Conservation (phyloP, 306 rosid species). For the Medicago lupulina region DNA sequence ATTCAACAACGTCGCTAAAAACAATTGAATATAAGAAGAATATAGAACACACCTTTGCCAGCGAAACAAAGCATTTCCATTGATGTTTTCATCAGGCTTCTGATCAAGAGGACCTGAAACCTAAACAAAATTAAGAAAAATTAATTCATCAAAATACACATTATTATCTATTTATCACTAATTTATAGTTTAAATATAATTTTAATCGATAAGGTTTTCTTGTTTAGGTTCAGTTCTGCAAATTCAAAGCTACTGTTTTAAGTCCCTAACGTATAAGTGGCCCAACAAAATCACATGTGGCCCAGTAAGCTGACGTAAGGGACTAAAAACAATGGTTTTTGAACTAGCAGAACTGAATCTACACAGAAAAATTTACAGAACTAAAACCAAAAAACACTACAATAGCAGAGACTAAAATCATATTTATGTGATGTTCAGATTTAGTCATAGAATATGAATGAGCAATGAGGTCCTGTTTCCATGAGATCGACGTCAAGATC, state of each 20-base stretch:
- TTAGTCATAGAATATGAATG: neutral
- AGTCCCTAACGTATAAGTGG: no score
- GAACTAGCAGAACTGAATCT: no score
- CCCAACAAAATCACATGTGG: no score
- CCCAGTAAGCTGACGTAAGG: no score
- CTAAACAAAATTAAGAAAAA: slow-evolving; percentile 58
- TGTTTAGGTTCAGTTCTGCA: no score
- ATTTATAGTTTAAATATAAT: neutral
- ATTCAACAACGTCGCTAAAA: no score
- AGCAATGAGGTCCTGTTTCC: slow-evolving; percentile 65
- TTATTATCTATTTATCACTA: neutral
- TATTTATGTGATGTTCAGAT: neutral
- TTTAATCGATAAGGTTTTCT: no score
- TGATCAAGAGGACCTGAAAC: slow-evolving; percentile 91
- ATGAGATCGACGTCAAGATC: slow-evolving; percentile 94
- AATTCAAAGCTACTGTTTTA: no score
- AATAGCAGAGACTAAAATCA: neutral
- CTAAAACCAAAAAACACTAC: no score
- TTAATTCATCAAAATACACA: slow-evolving; percentile 6
- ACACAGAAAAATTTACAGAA: no score
- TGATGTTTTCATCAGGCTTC: slow-evolving; percentile 62
- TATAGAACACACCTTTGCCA: slow-evolving; percentile 83
- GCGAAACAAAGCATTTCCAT: slow-evolving; percentile 85
- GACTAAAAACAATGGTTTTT: no score
- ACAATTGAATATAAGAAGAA: neutral